Base-by-base conservation (phyloP, 306 rosid genomes). In the Cyclanthera cordifolia region DNA sequence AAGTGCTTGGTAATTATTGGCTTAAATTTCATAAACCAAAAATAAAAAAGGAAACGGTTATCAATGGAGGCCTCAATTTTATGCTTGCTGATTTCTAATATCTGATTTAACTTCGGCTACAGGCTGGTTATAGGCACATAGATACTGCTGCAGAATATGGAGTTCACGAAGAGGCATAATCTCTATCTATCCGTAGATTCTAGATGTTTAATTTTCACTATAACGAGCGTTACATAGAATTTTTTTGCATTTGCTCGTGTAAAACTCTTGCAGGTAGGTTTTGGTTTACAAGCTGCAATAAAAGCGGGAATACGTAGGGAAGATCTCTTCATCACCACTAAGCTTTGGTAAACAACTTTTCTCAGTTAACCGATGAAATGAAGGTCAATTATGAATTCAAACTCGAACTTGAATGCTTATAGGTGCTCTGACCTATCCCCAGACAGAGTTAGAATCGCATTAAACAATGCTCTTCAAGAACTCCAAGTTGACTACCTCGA, bases 391-490 rank as follows among this genome's bases (percentile, higher is more conserved):
- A 3, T 12, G 3, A 30, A 19, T 37, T n/a, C 14, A 58, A 12
- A 27, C 8, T 32, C 1, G 5, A 32, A 19, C 45, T 21, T 57
- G 2, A 41, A 55, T 8, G 39, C 27, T 57, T 53, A 14, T 76
- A 86, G 91, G 91, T 86, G 88, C 75, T 69, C 83, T 53, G 88
- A 81, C 27, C 78, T 86, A 76, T 78, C 81, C 73, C 86, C 91
- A 32, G 85, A 82, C 67, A 86, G 88, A 34, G 88, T 86, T 79
- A 60, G 86, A 70, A 69, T 82, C 49, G 91, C 86, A n/a, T 9
- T 82, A 24, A 74, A 74, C 65, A 78, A 76, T 12, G 81, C 87
- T 56, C 84, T 86, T 76, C 74, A 82, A 84, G 84, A 80, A 16
- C 91, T 84, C 56, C 82, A 81, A 75, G 79, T 86, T 74, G 86